Percentiles rank a stretch among this genome's conserved stretches.
These are phyloP conservation scores for Arbutus unedo DNA, from an alignment of 148 eudicot species.

Conservation along the genomic window DNA sequence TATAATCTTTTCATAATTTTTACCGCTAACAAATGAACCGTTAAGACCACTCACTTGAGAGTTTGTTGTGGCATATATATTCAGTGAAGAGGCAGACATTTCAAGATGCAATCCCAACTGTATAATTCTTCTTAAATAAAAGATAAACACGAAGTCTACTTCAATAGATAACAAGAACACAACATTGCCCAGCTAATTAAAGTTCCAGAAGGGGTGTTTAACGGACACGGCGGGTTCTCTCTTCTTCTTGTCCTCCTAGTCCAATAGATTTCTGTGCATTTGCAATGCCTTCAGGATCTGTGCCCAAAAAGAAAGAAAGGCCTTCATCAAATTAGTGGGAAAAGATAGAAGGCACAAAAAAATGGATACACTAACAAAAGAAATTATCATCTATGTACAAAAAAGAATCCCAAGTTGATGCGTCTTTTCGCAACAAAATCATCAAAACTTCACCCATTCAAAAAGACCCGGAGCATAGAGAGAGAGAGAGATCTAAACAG, in stretches of 20 bases:
- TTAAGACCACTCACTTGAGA: too few relatives aligned
- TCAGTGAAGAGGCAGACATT: too few relatives aligned
- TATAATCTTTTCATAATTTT: too few relatives aligned
- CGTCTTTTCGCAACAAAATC: neutral
- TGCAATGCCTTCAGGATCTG: constrained; percentile 94
- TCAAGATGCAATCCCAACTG: neutral
- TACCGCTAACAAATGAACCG: too few relatives aligned
- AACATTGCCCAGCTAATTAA: neutral
- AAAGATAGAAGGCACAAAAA: neutral
- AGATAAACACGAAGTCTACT: neutral
- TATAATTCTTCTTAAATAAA: neutral
- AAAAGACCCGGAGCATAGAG: neutral
- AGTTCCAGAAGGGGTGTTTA: constrained; percentile 17
- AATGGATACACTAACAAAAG: neutral
- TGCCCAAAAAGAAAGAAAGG: constrained; percentile 12
- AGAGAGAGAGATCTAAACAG: neutral
- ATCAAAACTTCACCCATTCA: neutral
- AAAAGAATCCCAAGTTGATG: neutral
- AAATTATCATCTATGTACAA: neutral
- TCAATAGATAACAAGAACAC: neutral
- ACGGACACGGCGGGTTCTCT: constrained; percentile 72
- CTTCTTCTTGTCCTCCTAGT: constrained; percentile 87
- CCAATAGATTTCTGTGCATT: constrained; percentile 93
- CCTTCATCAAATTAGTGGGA: neutral
- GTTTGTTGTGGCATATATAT: too few relatives aligned